These are phyloP conservation scores for Cryptococcus maquisensis DNA, from an alignment of 1,284 basidiomycete genomes.

Conservation along the genomic window DNA sequence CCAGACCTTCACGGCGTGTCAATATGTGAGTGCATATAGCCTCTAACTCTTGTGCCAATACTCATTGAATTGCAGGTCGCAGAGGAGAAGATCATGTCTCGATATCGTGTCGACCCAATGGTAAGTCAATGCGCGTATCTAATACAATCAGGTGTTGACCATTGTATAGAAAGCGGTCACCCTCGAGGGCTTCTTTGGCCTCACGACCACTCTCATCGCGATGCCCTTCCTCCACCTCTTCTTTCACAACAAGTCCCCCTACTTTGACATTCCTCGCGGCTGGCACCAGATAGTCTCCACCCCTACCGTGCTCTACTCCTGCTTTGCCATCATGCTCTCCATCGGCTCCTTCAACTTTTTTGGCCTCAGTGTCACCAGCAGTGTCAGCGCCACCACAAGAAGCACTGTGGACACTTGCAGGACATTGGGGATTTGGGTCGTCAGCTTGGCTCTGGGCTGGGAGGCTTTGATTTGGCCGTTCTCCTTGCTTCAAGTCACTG, in stretches of 20 bases:
- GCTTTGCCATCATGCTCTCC: slow-evolving; percentile 70
- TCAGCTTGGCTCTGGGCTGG: slow-evolving; percentile 86
- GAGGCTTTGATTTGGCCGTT: slow-evolving; percentile 78
- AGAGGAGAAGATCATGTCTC: slow-evolving; percentile 90
- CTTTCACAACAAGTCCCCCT: slow-evolving; percentile 64
- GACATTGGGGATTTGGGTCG: slow-evolving; percentile 73
- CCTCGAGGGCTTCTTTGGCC: slow-evolving; percentile 89
- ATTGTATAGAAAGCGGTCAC: slow-evolving; percentile 68
- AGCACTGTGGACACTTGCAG: slow-evolving; percentile 93
- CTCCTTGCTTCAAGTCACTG: slow-evolving; percentile 78
- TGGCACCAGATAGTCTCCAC: slow-evolving; percentile 83
- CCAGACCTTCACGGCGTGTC: slow-evolving; percentile 65
- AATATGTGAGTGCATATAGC: slow-evolving; percentile 31
- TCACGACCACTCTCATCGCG: slow-evolving; percentile 55
- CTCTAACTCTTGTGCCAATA: not conserved
- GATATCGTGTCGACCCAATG: slow-evolving; percentile 83
- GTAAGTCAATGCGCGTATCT: slow-evolving; percentile 31
- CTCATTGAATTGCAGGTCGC: slow-evolving; percentile 55
- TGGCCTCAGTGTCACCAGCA: slow-evolving; percentile 84
- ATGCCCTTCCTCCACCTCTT: slow-evolving; percentile 51
- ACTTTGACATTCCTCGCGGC: slow-evolving; percentile 87
- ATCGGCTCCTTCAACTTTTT: slow-evolving; percentile 97
- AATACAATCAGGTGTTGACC: not conserved
- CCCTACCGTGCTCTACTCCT: slow-evolving; percentile 70
- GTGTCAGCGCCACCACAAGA: slow-evolving; percentile 82